These are phyloP conservation scores for Tetradesmus obliquus DNA, from an alignment of 139 green algal species.

Conservation along the genomic window DNA sequence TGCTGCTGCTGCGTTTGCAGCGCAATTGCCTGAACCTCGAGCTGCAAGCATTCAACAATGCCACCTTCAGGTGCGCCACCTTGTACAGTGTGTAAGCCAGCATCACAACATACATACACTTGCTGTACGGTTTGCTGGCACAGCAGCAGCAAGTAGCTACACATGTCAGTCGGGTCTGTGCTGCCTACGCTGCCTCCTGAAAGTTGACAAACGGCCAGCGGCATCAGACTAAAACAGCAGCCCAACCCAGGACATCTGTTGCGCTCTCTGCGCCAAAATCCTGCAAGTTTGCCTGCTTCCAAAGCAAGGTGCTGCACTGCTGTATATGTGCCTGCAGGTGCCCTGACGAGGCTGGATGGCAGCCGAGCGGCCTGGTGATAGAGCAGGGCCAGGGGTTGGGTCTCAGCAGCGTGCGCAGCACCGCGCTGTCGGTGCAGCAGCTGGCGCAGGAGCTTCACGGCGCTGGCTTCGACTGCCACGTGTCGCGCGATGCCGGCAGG, in stretches of 20 bases:
- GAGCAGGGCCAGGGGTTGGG: background rate
- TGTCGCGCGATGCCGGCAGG: constrained; percentile 23
- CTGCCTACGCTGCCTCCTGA: too few relatives aligned
- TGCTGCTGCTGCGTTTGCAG: background rate
- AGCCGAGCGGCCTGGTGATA: background rate
- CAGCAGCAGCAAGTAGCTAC: too few relatives aligned
- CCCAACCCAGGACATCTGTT: too few relatives aligned
- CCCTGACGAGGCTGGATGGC: constrained; percentile 34
- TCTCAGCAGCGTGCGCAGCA: background rate
- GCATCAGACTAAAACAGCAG: too few relatives aligned
- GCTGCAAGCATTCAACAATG: constrained; percentile 34
- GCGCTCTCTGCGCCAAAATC: too few relatives aligned
- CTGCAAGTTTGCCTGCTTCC: too few relatives aligned
- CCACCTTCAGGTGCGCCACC: background rate
- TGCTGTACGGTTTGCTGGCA: background rate
- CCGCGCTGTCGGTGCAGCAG: constrained; percentile 3
- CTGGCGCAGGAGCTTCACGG: background rate
- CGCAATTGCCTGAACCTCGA: constrained; percentile 1
- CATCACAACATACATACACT: background rate
- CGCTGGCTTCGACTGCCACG: constrained; percentile 28
- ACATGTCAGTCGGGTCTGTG: too few relatives aligned
- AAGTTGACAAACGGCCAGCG: too few relatives aligned
- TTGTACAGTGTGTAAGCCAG: too few relatives aligned
- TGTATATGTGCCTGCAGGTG: background rate
- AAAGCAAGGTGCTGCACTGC: background rate